Evolutionary conservation across 2,329 filamentous ascomycete genomes (phyloP).

Genomic region (Beauveria sp.): DNA sequence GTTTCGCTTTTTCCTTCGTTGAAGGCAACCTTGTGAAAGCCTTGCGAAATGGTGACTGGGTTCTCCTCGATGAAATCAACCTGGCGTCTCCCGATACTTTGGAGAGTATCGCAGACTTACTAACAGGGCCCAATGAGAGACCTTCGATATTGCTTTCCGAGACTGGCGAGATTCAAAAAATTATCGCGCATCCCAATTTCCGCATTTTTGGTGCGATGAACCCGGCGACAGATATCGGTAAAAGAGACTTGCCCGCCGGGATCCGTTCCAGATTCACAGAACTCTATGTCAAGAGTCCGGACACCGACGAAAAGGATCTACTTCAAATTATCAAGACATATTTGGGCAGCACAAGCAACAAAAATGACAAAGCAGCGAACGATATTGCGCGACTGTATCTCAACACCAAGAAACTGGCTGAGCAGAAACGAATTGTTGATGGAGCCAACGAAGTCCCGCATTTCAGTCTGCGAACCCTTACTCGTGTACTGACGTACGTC

Average conservation of each 20-base stretch:
- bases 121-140: conserved; percentile 62
- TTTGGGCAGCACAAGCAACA: conserved; percentile 61
- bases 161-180: conserved; percentile 84
- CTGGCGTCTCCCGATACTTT: conserved; percentile 89
- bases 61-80: conserved; percentile 95
- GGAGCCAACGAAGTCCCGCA: conserved; percentile 93
- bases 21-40: conserved; percentile 96
- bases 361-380: conserved; percentile 64
- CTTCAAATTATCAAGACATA: conserved; percentile 85
- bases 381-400: conserved; percentile 85
- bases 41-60: conserved; percentile 93
- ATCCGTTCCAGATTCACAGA: conserved; percentile 92
- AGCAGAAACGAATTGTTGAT: conserved; percentile 81
- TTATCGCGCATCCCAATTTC: conserved; percentile 85
- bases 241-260: conserved; percentile 83
- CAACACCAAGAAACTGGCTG: conserved; percentile 73
- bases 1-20: conserved; percentile 89
- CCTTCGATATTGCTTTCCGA: conserved; percentile 88
- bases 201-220: conserved; percentile 99
- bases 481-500: conserved; percentile 81
- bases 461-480: conserved; percentile 91
- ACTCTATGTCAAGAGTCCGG: conserved; percentile 85
- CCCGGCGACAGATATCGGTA: conserved; percentile 93
- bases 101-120: conserved; percentile 83
- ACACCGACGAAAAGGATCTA: conserved; percentile 78